Conservation (phyloP, 2,329 filamentous ascomycete genomes). For the Aureobasidium leucospermi region DNA sequence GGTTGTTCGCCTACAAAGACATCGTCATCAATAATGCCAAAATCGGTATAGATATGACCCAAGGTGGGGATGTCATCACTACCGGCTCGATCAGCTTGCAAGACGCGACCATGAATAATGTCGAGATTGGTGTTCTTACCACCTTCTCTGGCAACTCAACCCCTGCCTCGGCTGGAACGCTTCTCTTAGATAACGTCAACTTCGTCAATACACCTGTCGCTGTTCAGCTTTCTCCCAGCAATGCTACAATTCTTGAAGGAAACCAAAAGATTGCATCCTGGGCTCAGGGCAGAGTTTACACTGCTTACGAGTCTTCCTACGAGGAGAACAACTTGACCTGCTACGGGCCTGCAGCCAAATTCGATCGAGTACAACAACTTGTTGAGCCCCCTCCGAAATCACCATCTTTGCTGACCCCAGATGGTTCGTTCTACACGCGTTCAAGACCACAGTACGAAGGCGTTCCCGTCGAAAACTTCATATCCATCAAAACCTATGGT, state of each 20-base stretch:
- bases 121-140: conserved; percentile 60
- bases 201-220: conserved; percentile 59
- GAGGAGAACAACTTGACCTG: conserved; percentile 25
- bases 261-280: conserved; percentile 59
- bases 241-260: conserved; percentile 55
- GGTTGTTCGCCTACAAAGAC: conserved; percentile 75
- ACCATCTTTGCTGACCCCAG: conserved; percentile 12
- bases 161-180: conserved; percentile 60
- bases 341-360: conserved; percentile 22
- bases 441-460: conserved; percentile 33
- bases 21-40: conserved; percentile 50
- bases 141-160: conserved; percentile 52
- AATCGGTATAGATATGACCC: conserved; percentile 72
- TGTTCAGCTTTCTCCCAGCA: conserved; percentile 44
- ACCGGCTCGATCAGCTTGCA: conserved; percentile 68
- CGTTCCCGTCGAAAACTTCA: conserved; percentile 55
- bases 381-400: conserved; percentile 17
- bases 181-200: conserved; percentile 76
- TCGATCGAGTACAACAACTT: conserved; percentile 19
- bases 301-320: conserved; percentile 27
- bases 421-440: conserved; percentile 21
- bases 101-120: conserved; percentile 64
- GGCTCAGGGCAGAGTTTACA: conserved; percentile 66
- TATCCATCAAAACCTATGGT: conserved; percentile 46
- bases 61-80: conserved; percentile 44